A percentile compares a stretch with the other conserved stretches of the same genome.
Conservation (phyloP, 2,329 filamentous ascomycete species). For the Aspergillus thermomutatus region DNA sequence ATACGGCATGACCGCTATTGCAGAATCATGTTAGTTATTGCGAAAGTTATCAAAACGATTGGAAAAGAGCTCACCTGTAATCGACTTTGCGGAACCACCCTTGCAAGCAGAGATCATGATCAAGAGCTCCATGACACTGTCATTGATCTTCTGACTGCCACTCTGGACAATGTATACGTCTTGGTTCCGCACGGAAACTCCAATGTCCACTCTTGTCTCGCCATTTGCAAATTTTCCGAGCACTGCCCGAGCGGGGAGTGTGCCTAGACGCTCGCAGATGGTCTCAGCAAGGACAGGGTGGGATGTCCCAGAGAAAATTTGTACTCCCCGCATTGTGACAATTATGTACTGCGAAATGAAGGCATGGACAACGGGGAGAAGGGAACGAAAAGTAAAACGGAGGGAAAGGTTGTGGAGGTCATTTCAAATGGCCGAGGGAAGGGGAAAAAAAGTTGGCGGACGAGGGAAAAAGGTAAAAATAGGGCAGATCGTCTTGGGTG, state of each 20-base stretch:
- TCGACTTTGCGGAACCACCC: conserved; percentile 91
- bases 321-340: conserved; percentile 59
- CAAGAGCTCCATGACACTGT: conserved; percentile 97
- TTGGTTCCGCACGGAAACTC: conserved; percentile 80
- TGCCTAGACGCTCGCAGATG: conserved; percentile 64
- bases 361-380: conserved; percentile 15
- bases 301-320: conserved; percentile 65
- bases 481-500: conserved; percentile 4
- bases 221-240: conserved; percentile 67
- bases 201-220: conserved; percentile 67
- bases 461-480: conserved; percentile 7
- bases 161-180: conserved; percentile 99
- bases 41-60: conserved; percentile 11
- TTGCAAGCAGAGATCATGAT: conserved; percentile 99
- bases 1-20: conserved; percentile 47
- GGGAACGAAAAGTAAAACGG: conserved; percentile 7
- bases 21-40: conserved; percentile 6
- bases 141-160: conserved; percentile 92
- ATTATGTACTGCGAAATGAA: conserved; percentile 9
- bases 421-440: conserved; percentile 11
- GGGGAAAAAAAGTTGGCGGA: conserved; percentile 12
- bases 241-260: conserved; percentile 56
- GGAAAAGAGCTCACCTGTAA: conserved; percentile 68
- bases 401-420: conserved; percentile 1
- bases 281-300: conserved; percentile 62